A percentile compares a stretch with the other conserved stretches of the same genome.
These are phyloP conservation scores for Phytopythium kandeliae DNA, from an alignment of 352 stramenopile species.

Conservation along the genomic window DNA sequence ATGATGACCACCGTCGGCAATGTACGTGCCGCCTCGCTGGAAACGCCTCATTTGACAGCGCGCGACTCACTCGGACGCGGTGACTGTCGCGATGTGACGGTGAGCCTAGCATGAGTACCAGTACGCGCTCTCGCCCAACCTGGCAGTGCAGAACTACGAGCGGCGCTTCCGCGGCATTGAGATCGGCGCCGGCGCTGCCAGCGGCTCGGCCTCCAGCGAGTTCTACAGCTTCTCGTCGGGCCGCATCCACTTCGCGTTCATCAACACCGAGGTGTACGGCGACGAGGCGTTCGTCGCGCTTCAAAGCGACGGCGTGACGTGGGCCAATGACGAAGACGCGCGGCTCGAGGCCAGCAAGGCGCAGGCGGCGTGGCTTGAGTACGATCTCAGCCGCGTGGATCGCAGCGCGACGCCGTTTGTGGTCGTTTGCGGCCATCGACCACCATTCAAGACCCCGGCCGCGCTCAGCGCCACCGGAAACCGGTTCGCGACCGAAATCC, in stretches of 20 bases:
- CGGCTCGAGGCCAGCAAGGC: slow-evolving; percentile 16
- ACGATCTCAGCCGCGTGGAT: slow-evolving; percentile 63
- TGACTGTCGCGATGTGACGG: no score
- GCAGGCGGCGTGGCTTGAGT: slow-evolving; percentile 60
- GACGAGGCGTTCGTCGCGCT: slow-evolving; percentile 47
- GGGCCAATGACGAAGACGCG: slow-evolving; percentile 40
- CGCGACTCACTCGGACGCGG: no score
- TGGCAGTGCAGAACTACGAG: slow-evolving; percentile 73
- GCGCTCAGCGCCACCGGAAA: slow-evolving; percentile 33
- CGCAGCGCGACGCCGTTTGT: slow-evolving; percentile 55
- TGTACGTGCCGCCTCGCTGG: slow-evolving; percentile 29
- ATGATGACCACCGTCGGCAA: slow-evolving; percentile 79
- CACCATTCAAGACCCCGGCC: slow-evolving; percentile 62
- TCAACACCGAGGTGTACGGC: slow-evolving; percentile 78
- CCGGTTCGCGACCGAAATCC: slow-evolving; percentile 55
- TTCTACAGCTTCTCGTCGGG: slow-evolving; percentile 75
- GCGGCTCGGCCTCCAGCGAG: slow-evolving; percentile 59
- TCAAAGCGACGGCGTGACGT: slow-evolving; percentile 39
- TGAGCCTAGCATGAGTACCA: slow-evolving; percentile 56
- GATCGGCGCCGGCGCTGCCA: slow-evolving; percentile 41
- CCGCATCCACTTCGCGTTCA: slow-evolving; percentile 65
- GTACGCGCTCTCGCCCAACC: slow-evolving; percentile 37
- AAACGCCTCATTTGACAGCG: no score
- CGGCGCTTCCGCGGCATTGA: slow-evolving; percentile 51
- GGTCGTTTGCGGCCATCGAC: slow-evolving; percentile 66